phyloP scores from a whole-genome alignment of 2,329 filamentous ascomycete species.

The Paramyrothecium sp. region DNA sequence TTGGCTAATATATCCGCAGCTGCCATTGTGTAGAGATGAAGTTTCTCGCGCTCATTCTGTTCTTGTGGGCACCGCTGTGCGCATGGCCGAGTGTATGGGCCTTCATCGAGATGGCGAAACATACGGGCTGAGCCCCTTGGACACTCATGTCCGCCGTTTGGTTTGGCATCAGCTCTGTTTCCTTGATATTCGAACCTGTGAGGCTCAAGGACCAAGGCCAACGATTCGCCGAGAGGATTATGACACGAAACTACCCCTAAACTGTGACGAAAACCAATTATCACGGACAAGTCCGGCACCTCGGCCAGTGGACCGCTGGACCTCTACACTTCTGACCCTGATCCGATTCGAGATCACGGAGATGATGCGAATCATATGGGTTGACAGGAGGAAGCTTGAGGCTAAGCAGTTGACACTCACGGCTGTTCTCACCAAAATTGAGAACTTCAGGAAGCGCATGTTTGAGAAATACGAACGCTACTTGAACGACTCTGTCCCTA shows the following conservation, averaged over 20 bases:
- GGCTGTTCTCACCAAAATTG: conserved; percentile 64
- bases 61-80: conserved; percentile 67
- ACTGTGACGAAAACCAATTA: conserved; percentile 68
- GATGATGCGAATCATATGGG: conserved; percentile 69
- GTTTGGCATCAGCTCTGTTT: conserved; percentile 80
- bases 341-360: conserved; percentile 74
- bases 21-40: conserved; percentile 70
- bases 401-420: conserved; percentile 60
- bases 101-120: conserved; percentile 68
- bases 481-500: conserved; percentile 56
- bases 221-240: conserved; percentile 73
- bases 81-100: conserved; percentile 76
- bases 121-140: conserved; percentile 64
- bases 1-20: too few species aligned
- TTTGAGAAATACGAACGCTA: conserved; percentile 64
- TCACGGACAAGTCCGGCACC: conserved; percentile 23
- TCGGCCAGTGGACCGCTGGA: conserved; percentile 54
- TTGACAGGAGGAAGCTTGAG: conserved; percentile 66
- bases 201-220: conserved; percentile 70
- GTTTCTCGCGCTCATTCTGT: conserved; percentile 73
- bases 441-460: conserved; percentile 65
- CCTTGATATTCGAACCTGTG: conserved; percentile 71
- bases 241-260: conserved; percentile 70
- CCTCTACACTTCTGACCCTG: conserved; percentile 64
- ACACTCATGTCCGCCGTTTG: conserved; percentile 69